Conservation (phyloP, 2,329 filamentous ascomycete species). For the Daldinia eschscholtzii region DNA sequence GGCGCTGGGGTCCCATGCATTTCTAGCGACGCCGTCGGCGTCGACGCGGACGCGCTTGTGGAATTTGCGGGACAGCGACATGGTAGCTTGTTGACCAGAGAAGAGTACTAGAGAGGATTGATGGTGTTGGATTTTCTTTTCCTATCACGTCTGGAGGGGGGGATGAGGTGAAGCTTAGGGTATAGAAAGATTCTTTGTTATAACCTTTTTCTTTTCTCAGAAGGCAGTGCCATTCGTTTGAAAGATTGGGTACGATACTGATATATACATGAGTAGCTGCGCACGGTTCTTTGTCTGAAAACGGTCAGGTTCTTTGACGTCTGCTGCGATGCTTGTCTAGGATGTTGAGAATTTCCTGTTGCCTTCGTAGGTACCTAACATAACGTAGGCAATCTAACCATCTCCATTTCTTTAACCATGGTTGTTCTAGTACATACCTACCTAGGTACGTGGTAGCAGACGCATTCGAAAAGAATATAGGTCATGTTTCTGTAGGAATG, state of each 20-base stretch:
- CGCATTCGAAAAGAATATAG: constrained; percentile 4
- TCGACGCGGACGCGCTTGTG: constrained; percentile 13
- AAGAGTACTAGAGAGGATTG: neutral
- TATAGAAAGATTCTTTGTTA: constrained; percentile 16
- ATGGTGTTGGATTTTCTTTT: neutral
- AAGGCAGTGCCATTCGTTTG: neutral
- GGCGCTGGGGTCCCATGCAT: neutral
- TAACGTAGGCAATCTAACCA: neutral
- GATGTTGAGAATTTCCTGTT: neutral
- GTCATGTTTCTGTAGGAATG: constrained; percentile 3
- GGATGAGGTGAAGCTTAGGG: neutral
- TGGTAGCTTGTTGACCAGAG: neutral
- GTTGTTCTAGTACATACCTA: neutral
- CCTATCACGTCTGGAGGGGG: neutral
- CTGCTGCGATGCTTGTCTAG: neutral
- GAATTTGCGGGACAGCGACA: constrained; percentile 9
- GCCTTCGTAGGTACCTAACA: neutral
- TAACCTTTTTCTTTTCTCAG: neutral
- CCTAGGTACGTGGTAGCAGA: neutral
- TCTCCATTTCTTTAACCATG: neutral
- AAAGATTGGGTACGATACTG: neutral
- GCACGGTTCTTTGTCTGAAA: constrained; percentile 16
- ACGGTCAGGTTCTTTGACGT: constrained; percentile 7
- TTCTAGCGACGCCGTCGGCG: neutral
- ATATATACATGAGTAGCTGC: constrained; percentile 17